These are phyloP conservation scores for Apiospora hydei DNA, from an alignment of 2,329 filamentous ascomycete genomes.

Conservation along the genomic window DNA sequence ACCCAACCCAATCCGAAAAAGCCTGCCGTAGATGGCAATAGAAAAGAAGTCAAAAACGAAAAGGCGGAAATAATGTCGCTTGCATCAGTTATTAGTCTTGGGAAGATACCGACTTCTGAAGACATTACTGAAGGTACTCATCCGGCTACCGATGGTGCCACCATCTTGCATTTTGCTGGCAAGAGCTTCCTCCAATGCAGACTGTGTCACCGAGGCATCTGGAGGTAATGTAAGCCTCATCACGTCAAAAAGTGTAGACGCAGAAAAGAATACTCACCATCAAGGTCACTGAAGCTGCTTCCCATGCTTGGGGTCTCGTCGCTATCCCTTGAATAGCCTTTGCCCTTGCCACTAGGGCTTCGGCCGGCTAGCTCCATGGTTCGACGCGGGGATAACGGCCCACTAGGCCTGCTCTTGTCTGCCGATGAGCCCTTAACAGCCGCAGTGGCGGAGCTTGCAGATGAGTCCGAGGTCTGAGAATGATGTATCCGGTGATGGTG, in stretches of 20 bases:
- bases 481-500: constrained; percentile 46
- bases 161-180: constrained; percentile 75
- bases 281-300: constrained; percentile 86
- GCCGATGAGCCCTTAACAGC: constrained; percentile 40
- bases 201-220: constrained; percentile 84
- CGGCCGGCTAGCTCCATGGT: constrained; percentile 64
- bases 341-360: constrained; percentile 58
- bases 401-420: constrained; percentile 46
- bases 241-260: constrained; percentile 24
- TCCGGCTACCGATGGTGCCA: constrained; percentile 62
- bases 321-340: constrained; percentile 65
- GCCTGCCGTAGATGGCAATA: not conserved
- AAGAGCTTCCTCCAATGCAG: constrained; percentile 79
- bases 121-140: constrained; percentile 73
- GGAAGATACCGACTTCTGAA: constrained; percentile 68
- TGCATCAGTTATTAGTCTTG: constrained; percentile 33
- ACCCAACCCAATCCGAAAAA: not conserved
- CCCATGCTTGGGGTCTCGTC: constrained; percentile 82
- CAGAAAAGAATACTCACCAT: constrained; percentile 58
- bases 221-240: constrained; percentile 26
- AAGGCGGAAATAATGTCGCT: not conserved
- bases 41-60: not conserved
- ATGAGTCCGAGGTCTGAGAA: constrained; percentile 70
- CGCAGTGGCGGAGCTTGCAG: constrained; percentile 59
- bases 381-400: constrained; percentile 65